Base-by-base conservation (phyloP, 495 filamentous ascomycete species). In the Penicillium verhagenii region DNA sequence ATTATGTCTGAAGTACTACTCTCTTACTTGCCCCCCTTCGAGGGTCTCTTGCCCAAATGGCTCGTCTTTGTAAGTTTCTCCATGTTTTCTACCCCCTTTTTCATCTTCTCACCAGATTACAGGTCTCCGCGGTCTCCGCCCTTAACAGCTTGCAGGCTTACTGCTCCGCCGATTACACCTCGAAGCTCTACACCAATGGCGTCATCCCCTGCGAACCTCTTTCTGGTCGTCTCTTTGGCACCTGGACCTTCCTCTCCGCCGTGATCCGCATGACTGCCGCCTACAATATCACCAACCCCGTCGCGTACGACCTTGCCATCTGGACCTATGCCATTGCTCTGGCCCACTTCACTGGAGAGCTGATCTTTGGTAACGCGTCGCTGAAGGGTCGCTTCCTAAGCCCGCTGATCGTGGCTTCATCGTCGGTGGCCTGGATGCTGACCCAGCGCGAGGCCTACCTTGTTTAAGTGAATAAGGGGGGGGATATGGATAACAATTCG, bases 91-190 rank as follows among this genome's bases (percentile, higher is more conserved):
- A 7, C 14, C 9, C 42, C 42, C 21, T 24, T 44, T 50, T 16
- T 2, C 20, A 23, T 29, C 28, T 29, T 10, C 16, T n/a, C 11
- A 6, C 9, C n/a, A 40, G 44, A 19, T 26, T 9, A 31, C 59
- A 94, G 90, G 78, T 93, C 60, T 89, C 89, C 44, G 64, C 89
- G 40, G 77, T 93, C 45, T 87, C 93, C 52, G 72, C 91, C 46
- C 84, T 79, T 61, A 97, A 97, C 78, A 85, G 82, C 20, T 58
- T 92, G 60, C 92, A 96, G 73, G 82, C 88, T 66, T 94, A 92
- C 75, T 47, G 68, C 18, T 93, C 90, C 4, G 71, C 88, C 8
- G 69, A 79, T 63, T 91, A 87, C 71, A 90, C 91, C 9, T 79
- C 80, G 2, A 85, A 88, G 61, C 82, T 97, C 61, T 97, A 96